Evolutionary conservation across 352 stramenopile species (phyloP), one percentile per base, ranked within the genome.

Genomic region (Globisporangium okanoganense): DNA sequence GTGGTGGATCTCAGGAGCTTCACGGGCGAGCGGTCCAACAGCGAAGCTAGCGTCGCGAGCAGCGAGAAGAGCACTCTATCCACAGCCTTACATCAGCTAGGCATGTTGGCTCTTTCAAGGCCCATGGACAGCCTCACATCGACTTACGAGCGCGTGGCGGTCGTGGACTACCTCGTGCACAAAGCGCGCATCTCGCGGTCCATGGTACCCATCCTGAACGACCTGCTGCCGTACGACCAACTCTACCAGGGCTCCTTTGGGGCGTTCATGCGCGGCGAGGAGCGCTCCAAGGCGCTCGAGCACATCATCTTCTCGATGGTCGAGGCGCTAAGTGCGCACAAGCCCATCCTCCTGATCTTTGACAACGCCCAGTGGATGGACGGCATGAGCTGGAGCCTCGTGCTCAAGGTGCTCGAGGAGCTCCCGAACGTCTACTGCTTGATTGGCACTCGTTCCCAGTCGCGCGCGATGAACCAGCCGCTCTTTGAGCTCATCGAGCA

Each of bases 311-410:
- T 88, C 62, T 71, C 65, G 20, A 79, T 90, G 50, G 70, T 88
- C 18, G 68, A 84, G 10, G 71, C 70, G 2, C 55, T 88, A 0
- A 90, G 78, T 25, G 62, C 64, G 18, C 53, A 66, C 16, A 88
- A 87, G 35, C 75, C 82, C 0, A 84, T 92, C 22, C 54, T 92
- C 51, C 52, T 92, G 22, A 73, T 82, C 0, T 87, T 90, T 48
- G 82, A 92, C 63, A 85, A 90, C 50, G 79, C 75, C 0, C 82
- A 92, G 51, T 92, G 80, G 82, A 87, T 92, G 66, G 82, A 92
- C 40, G 74, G 72, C 9, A 70, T 71, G 13, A 88, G 76, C 27
- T 87, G 84, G 64, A 73, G 62, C 49, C 67, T 92, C 40, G 66
- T 92, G 48, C 53, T 85, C 3, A 75, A 83, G 10, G 69, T 88